Conservation (phyloP, 2,329 filamentous ascomycete genomes). For the Alternaria burnsii region DNA sequence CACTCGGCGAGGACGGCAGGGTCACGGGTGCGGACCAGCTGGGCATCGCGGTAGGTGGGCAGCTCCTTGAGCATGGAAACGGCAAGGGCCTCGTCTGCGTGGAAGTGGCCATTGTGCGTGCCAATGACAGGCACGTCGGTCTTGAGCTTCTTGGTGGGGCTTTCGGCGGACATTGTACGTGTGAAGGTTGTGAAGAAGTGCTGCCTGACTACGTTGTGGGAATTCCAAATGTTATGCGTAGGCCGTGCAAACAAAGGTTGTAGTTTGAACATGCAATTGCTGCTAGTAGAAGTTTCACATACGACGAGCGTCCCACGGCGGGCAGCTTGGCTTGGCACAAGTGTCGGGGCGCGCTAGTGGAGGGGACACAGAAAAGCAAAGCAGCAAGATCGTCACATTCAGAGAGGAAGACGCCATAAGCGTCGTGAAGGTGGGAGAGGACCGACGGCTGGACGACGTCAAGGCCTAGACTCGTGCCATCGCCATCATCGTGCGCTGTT, state of each 20-base stretch:
- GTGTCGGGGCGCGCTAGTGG: constrained; percentile 18
- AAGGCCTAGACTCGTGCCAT: constrained; percentile 7
- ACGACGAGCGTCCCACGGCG: constrained; percentile 14
- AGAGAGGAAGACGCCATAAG: neutral
- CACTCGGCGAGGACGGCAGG: constrained; percentile 78
- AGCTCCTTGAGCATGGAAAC: constrained; percentile 94
- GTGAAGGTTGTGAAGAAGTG: neutral
- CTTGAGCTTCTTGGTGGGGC: constrained; percentile 81
- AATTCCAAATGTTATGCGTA: neutral
- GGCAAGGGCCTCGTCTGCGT: constrained; percentile 96
- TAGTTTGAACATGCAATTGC: constrained; percentile 30
- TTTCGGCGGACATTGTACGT: constrained; percentile 44
- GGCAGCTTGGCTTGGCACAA: constrained; percentile 22
- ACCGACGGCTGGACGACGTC: constrained; percentile 9
- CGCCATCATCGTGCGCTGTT: constrained; percentile 17
- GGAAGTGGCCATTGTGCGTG: constrained; percentile 98
- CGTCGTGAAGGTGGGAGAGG: neutral
- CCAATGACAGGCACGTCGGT: constrained; percentile 75
- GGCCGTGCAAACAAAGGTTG: constrained; percentile 9
- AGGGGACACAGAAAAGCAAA: constrained; percentile 7
- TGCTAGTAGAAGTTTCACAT: constrained; percentile 19
- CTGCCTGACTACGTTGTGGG: constrained; percentile 1
- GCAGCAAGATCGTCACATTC: neutral
- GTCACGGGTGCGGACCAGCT: constrained; percentile 88
- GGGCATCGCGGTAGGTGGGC: constrained; percentile 76